Conservation (phyloP, 2,329 filamentous ascomycete genomes). For the Neobulgaria alba region DNA sequence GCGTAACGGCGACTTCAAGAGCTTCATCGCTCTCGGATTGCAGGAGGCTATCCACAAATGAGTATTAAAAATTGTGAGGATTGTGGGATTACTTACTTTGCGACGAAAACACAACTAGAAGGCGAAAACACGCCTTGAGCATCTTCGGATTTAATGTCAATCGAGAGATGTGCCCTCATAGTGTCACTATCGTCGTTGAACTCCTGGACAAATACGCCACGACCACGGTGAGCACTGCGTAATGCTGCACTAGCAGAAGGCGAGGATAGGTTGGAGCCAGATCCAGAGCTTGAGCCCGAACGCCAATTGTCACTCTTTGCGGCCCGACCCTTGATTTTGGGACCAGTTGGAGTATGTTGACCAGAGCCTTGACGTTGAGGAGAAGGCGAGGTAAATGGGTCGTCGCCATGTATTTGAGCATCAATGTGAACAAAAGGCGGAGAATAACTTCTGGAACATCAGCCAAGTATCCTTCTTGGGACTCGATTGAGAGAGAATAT, state of each 20-base stretch:
- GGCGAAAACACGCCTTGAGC: constrained; percentile 33
- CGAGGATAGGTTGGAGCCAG: constrained; percentile 11
- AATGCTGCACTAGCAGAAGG: constrained; percentile 9
- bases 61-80: not conserved
- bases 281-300: constrained; percentile 18
- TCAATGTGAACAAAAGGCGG: constrained; percentile 25
- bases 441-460: constrained; percentile 15
- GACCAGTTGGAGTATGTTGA: constrained; percentile 19
- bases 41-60: constrained; percentile 36
- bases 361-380: constrained; percentile 6
- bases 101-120: constrained; percentile 54
- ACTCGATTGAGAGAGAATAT: not conserved
- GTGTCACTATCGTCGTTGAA: constrained; percentile 7
- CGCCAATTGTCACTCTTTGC: constrained; percentile 23
- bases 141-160: constrained; percentile 19
- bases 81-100: constrained; percentile 46
- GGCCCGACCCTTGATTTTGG: constrained; percentile 13
- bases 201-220: constrained; percentile 10
- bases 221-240: constrained; percentile 11
- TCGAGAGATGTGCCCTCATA: constrained; percentile 2
- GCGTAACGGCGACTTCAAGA: constrained; percentile 45
- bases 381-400: constrained; percentile 15
- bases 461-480: not conserved
- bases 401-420: constrained; percentile 15
- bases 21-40: constrained; percentile 39